Evolutionary conservation across 2,329 filamentous ascomycete genomes (phyloP), one percentile per base, ranked within the genome.

Genomic region (Cladosporium sp.): DNA sequence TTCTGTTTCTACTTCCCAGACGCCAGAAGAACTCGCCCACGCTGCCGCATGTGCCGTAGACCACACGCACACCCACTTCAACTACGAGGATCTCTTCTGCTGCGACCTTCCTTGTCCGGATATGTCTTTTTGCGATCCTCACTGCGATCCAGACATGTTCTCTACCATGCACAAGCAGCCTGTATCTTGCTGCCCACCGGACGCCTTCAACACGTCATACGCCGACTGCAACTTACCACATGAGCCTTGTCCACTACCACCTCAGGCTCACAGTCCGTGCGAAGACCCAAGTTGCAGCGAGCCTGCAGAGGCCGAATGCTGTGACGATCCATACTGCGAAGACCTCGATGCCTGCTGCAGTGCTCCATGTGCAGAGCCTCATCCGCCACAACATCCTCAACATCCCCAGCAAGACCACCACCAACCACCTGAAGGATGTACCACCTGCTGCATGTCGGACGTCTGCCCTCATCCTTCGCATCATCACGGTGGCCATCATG

Each of bases 321-420:
- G 49, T 16, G 67, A 59, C 49, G 67, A 70, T 50, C 67, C 68
- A 22, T 59, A 65, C 46, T 70, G 62, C 51, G 60, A 63, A 11
- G 53, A 56, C n/a, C 33, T 52, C 11, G 52, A 43, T 22, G 50
- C 48, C 11, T 56, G 54, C 42, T 56, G 48, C 36, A 45, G 47
- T 29, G 40, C 22, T 20, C 32, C 49, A 35, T 27, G 40, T 27
- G 36, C 38, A 22, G 38, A 48, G 15, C 43, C 49, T 19, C 25
- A 25, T 19, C 27, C 39, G 7, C 15, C 16, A 7, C 47, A 35
- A 25, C 38, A 42, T 36, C 33, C 39, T 29, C 22, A n/a, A 12
- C 33, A 2, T 39, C 45, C 18, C 5, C 22, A 47, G 19, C 18
- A 42, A 47, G 27, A 40, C 19, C 36, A 54, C 39, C 39, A 49